phyloP scores from a whole-genome alignment of 176 grass and related monocot species.

The Urochloa ruziziensis region DNA sequence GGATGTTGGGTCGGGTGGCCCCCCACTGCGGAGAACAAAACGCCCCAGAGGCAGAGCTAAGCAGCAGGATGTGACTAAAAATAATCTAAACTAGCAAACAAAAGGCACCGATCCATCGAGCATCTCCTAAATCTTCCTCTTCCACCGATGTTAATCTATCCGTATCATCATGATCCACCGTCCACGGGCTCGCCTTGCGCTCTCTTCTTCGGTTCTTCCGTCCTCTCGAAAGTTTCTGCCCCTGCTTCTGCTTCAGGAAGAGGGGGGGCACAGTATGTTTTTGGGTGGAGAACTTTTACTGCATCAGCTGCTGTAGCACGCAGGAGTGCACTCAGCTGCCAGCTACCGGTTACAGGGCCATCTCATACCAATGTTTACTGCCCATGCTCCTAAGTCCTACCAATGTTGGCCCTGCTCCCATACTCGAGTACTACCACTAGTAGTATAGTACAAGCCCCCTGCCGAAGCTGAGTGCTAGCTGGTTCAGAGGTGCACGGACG shows the following conservation, averaged over 20 bases:
- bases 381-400: background rate
- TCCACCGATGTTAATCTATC: conserved; percentile 14
- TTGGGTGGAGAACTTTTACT: background rate
- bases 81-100: background rate
- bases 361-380: background rate
- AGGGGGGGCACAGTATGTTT: background rate
- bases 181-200: background rate
- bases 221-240: background rate
- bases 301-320: background rate
- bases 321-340: background rate
- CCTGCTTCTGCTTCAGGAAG: background rate
- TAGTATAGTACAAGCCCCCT: background rate
- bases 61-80: background rate
- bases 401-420: background rate
- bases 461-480: background rate
- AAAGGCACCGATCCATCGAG: background rate
- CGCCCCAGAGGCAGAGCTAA: background rate
- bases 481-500: conserved; percentile 8
- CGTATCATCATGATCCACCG: background rate
- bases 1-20: conserved; percentile 15
- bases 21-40: background rate
- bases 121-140: conserved; percentile 24
- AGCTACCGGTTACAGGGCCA: background rate
- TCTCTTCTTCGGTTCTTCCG: background rate
- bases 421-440: background rate